Evolutionary conservation across 805 yeast genomes (phyloP), one percentile per base, ranked within the genome.

Genomic region (Starmera pachycereana): DNA sequence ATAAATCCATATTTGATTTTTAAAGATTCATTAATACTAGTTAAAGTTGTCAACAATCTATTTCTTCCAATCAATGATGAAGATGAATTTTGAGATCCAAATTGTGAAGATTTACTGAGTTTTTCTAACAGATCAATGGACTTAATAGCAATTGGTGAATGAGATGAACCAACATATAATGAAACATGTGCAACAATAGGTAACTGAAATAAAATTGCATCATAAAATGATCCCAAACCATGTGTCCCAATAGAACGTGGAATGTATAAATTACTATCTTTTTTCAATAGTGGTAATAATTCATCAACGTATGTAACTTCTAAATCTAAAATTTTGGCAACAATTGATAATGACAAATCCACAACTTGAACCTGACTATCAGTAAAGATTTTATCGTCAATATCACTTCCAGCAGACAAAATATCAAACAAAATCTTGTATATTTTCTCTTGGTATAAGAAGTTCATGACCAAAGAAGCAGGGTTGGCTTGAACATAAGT

Each of bases 11-110:
- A 74, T 44, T 82, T 74, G 32, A 90, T 82, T 47, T 89, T 70
- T 2, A 71, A 63, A 0, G 95, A 76, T 48, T 89, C 96, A 48
- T 85, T 85, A 29, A 83, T 74, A 12, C 88, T 80, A 50, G 80
- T 82, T 39, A 83, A 69, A 32, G 84, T 69, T 0, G 86, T 77
- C 36, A 89, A 58, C 12, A 90, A 60, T 47, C 88, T 74, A 45
- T 78, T 79, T 39, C 68, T 74, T 9, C 69, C 68, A 13, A 66
- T 60, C 30, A 74, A 55, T 10, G 68, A 53, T 13, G 57, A 50
- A 13, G 57, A 54, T 12, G 51, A 54, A 29, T 51, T 48, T 19
- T 53, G 40, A 27, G 60, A 47, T 42, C 53, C 59, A 51, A 81
- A 79, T 36, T 68, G 68, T 11, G 72, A 58, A 0, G 78, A 66